Percentiles rank a stretch among this genome's conserved stretches.
These are phyloP conservation scores for Apophysomyces variabilis DNA, from an alignment of 371 early-diverging fungal species.

Conservation along the genomic window DNA sequence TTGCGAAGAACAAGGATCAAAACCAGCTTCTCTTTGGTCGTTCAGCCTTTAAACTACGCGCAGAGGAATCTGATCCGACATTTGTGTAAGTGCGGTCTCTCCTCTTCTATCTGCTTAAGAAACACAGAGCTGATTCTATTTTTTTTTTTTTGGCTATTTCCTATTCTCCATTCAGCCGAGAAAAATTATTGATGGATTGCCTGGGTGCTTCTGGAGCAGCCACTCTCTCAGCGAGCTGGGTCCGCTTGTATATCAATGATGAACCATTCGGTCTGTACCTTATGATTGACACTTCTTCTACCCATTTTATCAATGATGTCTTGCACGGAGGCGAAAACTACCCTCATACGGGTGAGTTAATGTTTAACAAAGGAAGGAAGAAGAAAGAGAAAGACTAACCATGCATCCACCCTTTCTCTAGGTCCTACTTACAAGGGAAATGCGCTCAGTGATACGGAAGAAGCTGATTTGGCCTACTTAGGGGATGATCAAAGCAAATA, in stretches of 20 bases:
- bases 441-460: conserved; percentile 23
- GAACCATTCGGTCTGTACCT: conserved; percentile 48
- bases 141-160: no score
- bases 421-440: conserved; percentile 39
- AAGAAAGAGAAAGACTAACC: not conserved
- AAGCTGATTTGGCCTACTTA: conserved; percentile 36
- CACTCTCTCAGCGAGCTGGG: conserved; percentile 48
- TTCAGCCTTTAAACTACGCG: conserved; percentile 50
- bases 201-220: conserved; percentile 53
- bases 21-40: conserved; percentile 38
- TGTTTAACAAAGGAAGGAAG: not conserved
- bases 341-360: conserved; percentile 8
- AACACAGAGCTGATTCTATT: not conserved
- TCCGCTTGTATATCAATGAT: conserved; percentile 51
- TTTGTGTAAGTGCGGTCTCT: conserved; percentile 28
- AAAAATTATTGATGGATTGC: conserved; percentile 46
- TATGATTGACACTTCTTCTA: conserved; percentile 54
- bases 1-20: conserved; percentile 27
- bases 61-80: conserved; percentile 53
- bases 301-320: conserved; percentile 46
- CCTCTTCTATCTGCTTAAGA: not conserved
- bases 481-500: conserved; percentile 37
- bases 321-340: conserved; percentile 29
- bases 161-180: conserved; percentile 27
- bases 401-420: not conserved